Percentiles rank a stretch among this genome's conserved stretches.
Evolutionary conservation across 208 protist genomes (phyloP).

Genomic region (Entamoeba invadens): DNA sequence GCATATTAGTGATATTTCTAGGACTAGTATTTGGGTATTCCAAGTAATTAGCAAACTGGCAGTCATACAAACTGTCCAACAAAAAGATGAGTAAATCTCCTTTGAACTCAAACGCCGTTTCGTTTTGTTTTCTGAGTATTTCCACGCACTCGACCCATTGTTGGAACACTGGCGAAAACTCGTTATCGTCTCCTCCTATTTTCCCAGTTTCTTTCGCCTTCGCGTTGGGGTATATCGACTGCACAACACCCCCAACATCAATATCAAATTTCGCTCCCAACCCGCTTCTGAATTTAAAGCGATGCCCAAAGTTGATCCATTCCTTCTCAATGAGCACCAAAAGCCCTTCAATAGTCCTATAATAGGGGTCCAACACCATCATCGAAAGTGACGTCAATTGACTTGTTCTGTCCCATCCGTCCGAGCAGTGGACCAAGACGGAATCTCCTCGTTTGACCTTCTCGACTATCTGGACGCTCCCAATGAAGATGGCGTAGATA

Average conservation of each 20-base stretch:
- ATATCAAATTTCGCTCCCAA: neutral
- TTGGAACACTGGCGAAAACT: neutral
- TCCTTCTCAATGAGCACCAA: constrained; percentile 69
- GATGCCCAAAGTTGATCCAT: constrained; percentile 75
- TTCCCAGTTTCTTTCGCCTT: neutral
- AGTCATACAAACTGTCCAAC: neutral
- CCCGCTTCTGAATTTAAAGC: constrained; percentile 47
- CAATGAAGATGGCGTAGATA: constrained; percentile 23
- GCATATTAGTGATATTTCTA: neutral
- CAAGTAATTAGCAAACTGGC: constrained; percentile 40
- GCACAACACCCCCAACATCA: neutral
- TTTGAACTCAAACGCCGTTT: neutral
- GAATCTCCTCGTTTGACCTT: constrained; percentile 16
- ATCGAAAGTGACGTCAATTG: constrained; percentile 59
- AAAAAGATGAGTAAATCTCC: neutral
- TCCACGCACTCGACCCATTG: constrained; percentile 1
- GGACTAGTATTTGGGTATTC: neutral
- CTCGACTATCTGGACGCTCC: neutral
- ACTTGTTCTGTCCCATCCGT: constrained; percentile 84
- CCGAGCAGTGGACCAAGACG: constrained; percentile 52
- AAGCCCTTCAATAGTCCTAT: constrained; percentile 61
- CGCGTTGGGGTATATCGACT: neutral
- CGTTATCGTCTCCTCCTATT: neutral
- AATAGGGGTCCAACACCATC: constrained; percentile 72
- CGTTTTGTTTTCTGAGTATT: neutral